Evolutionary conservation across 225 moss, liverwort and hornwort species (phyloP).

Genomic region (Bryum argenteum): DNA sequence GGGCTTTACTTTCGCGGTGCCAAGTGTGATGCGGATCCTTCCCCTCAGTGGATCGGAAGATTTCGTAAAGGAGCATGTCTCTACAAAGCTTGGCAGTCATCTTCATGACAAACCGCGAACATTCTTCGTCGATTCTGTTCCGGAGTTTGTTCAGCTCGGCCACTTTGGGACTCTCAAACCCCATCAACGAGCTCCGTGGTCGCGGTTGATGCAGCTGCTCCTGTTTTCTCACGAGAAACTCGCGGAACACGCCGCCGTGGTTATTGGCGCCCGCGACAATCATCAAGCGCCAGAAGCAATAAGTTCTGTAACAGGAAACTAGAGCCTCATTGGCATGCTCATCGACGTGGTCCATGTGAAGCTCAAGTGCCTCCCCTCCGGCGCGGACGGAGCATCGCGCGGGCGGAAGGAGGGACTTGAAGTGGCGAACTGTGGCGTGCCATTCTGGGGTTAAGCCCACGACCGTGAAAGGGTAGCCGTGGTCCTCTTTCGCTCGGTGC

Average conservation of each 20-base stretch:
- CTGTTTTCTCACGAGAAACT: slow-evolving; percentile 25
- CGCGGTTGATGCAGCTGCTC: not conserved
- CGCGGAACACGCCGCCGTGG: slow-evolving; percentile 32
- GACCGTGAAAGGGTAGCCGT: slow-evolving; percentile 25
- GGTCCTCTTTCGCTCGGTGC: slow-evolving; percentile 18
- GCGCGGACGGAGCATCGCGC: slow-evolving; percentile 1
- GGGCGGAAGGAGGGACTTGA: slow-evolving; percentile 35
- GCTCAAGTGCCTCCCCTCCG: slow-evolving; percentile 15
- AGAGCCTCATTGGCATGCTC: slow-evolving; percentile 1
- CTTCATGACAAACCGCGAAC: slow-evolving; percentile 18
- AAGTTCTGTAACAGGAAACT: slow-evolving; percentile 30
- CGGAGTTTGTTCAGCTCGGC: slow-evolving; percentile 7
- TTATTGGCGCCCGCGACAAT: slow-evolving; percentile 32
- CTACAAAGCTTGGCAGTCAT: too few species aligned
- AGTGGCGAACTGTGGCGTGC: slow-evolving; percentile 13
- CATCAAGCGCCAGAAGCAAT: slow-evolving; percentile 39
- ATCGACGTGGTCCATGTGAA: too few species aligned
- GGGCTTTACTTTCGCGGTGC: too few species aligned
- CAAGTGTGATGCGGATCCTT: too few species aligned
- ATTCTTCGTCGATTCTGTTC: slow-evolving; percentile 28
- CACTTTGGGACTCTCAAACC: slow-evolving; percentile 23
- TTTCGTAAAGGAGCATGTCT: too few species aligned
- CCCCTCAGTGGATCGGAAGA: too few species aligned
- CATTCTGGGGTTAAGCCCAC: slow-evolving; percentile 35
- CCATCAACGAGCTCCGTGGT: too few species aligned